Evolutionary conservation across 306 rosid species (phyloP).

Genomic region (Lithocarpus polystachyus): DNA sequence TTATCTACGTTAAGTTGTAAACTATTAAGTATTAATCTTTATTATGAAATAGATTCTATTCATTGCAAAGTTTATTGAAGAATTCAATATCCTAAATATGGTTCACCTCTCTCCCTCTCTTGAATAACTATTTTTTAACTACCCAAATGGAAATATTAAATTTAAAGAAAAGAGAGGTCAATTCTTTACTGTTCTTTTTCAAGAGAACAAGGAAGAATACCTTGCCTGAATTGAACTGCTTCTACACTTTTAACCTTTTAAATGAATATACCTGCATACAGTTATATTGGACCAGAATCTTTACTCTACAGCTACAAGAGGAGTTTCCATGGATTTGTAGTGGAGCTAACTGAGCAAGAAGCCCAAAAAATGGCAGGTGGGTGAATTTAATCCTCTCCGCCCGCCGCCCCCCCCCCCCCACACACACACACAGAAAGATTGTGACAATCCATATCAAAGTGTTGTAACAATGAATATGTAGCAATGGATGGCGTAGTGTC

Average conservation of each 20-base stretch:
- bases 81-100: too few species aligned
- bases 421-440: neutral
- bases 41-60: too few species aligned
- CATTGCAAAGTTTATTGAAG: too few species aligned
- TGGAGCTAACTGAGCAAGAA: constrained; percentile 33
- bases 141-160: neutral
- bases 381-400: neutral
- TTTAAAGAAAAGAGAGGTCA: too few species aligned
- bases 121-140: neutral
- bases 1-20: too few species aligned
- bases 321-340: constrained; percentile 49
- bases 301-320: constrained; percentile 29
- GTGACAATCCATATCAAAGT: neutral
- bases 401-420: fast-evolving
- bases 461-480: neutral
- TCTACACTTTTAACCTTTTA: neutral
- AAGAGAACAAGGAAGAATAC: too few species aligned
- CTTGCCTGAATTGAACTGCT: too few species aligned
- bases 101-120: too few species aligned
- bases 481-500: constrained; percentile 50
- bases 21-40: too few species aligned
- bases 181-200: neutral
- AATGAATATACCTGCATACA: constrained; percentile 2
- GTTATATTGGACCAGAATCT: constrained; percentile 15
- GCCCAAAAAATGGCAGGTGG: constrained; percentile 32